Percentiles rank a stretch among this genome's conserved stretches.
These are phyloP conservation scores for Naganishia albida DNA, from an alignment of 1,284 basidiomycete genomes.

Conservation along the genomic window DNA sequence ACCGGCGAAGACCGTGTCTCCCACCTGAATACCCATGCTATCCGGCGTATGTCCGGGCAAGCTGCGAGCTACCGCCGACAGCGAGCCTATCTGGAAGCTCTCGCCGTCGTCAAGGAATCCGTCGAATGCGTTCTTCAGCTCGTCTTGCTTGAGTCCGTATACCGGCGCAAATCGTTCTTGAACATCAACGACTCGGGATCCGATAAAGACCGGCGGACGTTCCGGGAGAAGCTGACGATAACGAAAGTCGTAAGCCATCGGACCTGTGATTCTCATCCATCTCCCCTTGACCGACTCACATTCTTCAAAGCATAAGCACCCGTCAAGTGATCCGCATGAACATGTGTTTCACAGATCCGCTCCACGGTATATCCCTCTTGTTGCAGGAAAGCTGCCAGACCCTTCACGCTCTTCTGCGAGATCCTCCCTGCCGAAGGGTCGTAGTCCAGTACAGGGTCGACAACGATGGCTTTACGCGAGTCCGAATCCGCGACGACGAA, in stretches of 20 bases:
- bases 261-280: neutral
- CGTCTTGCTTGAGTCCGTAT: slow-evolving; percentile 36
- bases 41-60: slow-evolving; percentile 44
- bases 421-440: slow-evolving; percentile 37
- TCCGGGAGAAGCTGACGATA: slow-evolving; percentile 27
- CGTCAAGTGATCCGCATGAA: slow-evolving; percentile 42
- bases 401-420: slow-evolving; percentile 36
- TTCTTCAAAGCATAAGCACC: slow-evolving; percentile 36
- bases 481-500: slow-evolving; percentile 40
- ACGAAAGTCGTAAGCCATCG: neutral
- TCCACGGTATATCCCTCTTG: slow-evolving; percentile 32
- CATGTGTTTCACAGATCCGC: slow-evolving; percentile 41
- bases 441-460: slow-evolving; percentile 46
- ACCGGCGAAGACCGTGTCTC: slow-evolving; percentile 41
- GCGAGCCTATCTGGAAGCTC: slow-evolving; percentile 35
- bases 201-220: slow-evolving; percentile 35
- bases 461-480: slow-evolving; percentile 36
- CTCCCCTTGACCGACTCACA: slow-evolving; percentile 6
- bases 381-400: slow-evolving; percentile 37
- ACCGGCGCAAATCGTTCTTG: slow-evolving; percentile 36
- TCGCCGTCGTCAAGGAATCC: slow-evolving; percentile 40
- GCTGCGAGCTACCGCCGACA: slow-evolving; percentile 35
- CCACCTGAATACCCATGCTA: slow-evolving; percentile 36
- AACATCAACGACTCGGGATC: slow-evolving; percentile 35
- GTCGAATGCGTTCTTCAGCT: slow-evolving; percentile 40